Evolutionary conservation across 2,329 filamentous ascomycete genomes (phyloP), one percentile per base, ranked within the genome.

Genomic region (Gnomoniopsis sp.): DNA sequence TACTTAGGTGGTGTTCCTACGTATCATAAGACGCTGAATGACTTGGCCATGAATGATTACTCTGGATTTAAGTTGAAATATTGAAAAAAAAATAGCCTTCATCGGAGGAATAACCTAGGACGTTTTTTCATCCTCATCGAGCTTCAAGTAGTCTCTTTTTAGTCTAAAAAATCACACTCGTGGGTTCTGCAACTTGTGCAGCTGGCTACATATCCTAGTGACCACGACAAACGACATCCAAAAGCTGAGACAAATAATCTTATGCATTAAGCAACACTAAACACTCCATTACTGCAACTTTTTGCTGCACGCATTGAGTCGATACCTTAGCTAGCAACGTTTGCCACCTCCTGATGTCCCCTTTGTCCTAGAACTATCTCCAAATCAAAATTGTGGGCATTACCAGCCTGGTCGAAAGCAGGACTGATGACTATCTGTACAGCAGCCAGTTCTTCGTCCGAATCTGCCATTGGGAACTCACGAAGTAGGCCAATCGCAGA

Each of bases 1-100:
- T 78, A 66, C 48, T 53, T 68, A 34, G 68, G 66, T 6, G 67
- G 68, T 23, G 55, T 69, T 21, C 63, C 65, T 11, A 63, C 55
- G 15, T 68, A 67, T 23, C 55, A 55, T 36, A 19, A 43, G 21
- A 47, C 30, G 8, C 49, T 59, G 30, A 59, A 51, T 23, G 47
- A 55, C 19, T 30, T 14, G 10, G 52, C 52, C 15, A 44, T 26
- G 15, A 44, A 55, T 17, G 52, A 41, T 12, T 59, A 59, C 50
- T 19, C 21, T 8, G 57, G 57, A 1, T 59, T 59, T 30, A 48
- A 4, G 21, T n/a, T 48, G 46, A 26, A 26, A 30, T 19, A 6
- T 4, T 41, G n/a, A 41, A 30, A 8, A 8, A 4, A 30, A 8
- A 30, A 8, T 8, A 30, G 26, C n/a, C n/a, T n/a, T 30, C 26